Percentiles rank a stretch among this genome's conserved stretches.
Conservation (phyloP, 371 early-diverging fungal species). For the Apophysomyces trapeziformis region DNA sequence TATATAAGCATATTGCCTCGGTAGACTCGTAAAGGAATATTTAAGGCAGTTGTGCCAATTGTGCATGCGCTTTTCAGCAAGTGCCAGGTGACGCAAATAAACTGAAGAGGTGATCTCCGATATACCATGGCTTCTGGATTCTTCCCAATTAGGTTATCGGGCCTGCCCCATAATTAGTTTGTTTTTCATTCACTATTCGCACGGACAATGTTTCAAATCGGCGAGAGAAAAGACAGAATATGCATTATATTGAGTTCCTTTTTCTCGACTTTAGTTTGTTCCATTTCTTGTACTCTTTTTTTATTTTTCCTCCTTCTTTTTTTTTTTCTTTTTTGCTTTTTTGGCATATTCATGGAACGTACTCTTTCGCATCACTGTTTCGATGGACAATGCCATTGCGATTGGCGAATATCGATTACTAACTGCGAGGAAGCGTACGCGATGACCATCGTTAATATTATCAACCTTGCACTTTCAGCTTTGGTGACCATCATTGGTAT, state of each 20-base stretch:
- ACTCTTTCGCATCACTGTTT: slow-evolving; percentile 28
- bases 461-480: slow-evolving; percentile 30
- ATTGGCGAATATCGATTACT: slow-evolving; percentile 34
- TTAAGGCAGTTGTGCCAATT: no score
- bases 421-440: slow-evolving; percentile 26
- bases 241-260: background rate
- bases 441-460: slow-evolving; percentile 21
- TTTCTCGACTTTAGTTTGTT: background rate
- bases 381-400: slow-evolving; percentile 31
- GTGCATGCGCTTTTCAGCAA: no score
- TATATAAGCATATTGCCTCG: no score
- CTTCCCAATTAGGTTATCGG: no score
- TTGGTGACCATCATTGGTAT: slow-evolving; percentile 28
- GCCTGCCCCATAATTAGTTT: background rate
- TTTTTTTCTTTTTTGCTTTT: background rate
- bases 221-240: background rate
- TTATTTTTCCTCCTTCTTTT: background rate
- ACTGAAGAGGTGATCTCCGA: no score
- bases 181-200: background rate
- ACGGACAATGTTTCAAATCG: background rate
- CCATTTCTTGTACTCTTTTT: background rate
- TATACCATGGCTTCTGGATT: no score
- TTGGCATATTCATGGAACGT: slow-evolving; percentile 7
- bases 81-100: no score
- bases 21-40: no score